Evolutionary conservation across 345 rosid species (phyloP).

Genomic region (Bruguiera parviflora): DNA sequence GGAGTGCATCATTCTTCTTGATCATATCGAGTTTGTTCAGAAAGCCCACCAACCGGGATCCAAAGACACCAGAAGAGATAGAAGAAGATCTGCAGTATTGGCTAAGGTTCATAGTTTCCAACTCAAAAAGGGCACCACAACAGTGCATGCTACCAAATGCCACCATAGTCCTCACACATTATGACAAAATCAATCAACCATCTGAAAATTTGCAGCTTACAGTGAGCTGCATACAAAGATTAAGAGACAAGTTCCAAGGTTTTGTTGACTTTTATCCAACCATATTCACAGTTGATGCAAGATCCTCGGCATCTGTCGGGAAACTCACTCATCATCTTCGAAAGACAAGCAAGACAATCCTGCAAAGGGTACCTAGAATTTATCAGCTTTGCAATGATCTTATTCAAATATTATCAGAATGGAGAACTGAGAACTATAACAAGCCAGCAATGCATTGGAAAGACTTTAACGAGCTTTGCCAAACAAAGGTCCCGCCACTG

Average conservation of each 20-base stretch:
- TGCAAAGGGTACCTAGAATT: slow-evolving; percentile 79
- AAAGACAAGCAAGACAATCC: slow-evolving; percentile 68
- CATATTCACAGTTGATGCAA: slow-evolving; percentile 85
- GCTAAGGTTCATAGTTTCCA: slow-evolving; percentile 85
- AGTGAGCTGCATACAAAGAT: slow-evolving; percentile 54
- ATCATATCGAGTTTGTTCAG: slow-evolving; percentile 75
- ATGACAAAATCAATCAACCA: slow-evolving; percentile 59
- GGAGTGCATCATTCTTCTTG: slow-evolving; percentile 74
- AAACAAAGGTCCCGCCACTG: slow-evolving; percentile 68
- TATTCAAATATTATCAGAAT: slow-evolving; percentile 65
- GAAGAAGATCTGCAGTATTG: slow-evolving; percentile 91
- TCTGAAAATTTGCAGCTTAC: slow-evolving; percentile 54
- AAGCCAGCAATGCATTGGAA: slow-evolving; percentile 90
- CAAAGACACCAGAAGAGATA: slow-evolving; percentile 63
- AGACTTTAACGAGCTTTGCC: slow-evolving; percentile 79
- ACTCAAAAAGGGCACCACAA: slow-evolving; percentile 63
- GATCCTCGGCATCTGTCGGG: slow-evolving; percentile 78
- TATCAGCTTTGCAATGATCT: slow-evolving; percentile 89
- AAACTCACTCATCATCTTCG: slow-evolving; percentile 69
- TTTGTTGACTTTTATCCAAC: slow-evolving; percentile 77
- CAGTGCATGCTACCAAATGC: slow-evolving; percentile 84
- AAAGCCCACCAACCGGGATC: slow-evolving; percentile 78
- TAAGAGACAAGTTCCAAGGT: slow-evolving; percentile 71
- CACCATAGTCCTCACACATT: slow-evolving; percentile 73
- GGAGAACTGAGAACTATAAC: slow-evolving; percentile 74